These are phyloP conservation scores for Neurospora sp. DNA, from an alignment of 2,329 filamentous ascomycete species.

Conservation along the genomic window DNA sequence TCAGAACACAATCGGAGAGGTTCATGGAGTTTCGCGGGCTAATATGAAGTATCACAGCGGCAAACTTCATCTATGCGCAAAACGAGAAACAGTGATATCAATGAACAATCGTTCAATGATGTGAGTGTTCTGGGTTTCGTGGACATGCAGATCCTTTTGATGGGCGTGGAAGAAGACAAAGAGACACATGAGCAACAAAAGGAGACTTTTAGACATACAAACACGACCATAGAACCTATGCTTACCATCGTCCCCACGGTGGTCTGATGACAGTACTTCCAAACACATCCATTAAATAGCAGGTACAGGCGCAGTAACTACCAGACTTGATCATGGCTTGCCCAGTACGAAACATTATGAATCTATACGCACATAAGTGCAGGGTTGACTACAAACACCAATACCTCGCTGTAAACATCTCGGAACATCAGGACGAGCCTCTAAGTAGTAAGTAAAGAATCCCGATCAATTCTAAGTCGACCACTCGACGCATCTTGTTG, in stretches of 20 bases:
- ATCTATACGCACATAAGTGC: too few species aligned
- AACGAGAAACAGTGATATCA: constrained; percentile 26
- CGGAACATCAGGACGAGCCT: background rate
- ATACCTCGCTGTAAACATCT: too few species aligned
- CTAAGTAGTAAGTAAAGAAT: background rate
- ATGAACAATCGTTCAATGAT: background rate
- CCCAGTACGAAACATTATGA: too few species aligned
- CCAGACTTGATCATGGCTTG: too few species aligned
- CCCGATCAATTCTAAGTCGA: background rate
- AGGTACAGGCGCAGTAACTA: too few species aligned
- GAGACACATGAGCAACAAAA: background rate
- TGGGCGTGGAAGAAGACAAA: background rate
- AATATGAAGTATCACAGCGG: constrained; percentile 18
- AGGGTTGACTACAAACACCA: too few species aligned
- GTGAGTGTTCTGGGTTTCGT: background rate
- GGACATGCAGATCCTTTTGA: background rate
- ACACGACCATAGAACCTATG: background rate
- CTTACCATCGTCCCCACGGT: background rate
- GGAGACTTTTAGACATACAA: background rate
- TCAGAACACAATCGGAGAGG: constrained; percentile 2
- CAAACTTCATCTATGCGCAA: constrained; percentile 33
- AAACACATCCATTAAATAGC: too few species aligned
- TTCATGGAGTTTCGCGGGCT: background rate
- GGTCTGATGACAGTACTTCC: too few species aligned
- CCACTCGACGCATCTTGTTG: background rate